Base-by-base conservation (phyloP, 441 rosid species). In the Populus tomentosa region DNA sequence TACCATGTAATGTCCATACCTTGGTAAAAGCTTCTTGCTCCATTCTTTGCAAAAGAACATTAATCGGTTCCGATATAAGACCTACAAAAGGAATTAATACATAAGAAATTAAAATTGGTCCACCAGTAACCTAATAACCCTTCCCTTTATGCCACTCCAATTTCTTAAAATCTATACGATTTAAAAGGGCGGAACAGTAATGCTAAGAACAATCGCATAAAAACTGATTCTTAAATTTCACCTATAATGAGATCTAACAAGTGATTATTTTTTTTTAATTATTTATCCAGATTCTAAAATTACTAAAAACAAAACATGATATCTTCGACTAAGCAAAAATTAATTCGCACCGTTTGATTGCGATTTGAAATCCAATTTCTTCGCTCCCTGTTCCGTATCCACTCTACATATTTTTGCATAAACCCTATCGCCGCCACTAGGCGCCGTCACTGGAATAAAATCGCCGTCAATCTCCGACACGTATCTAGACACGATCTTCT, bases 401-500 rank as follows among this genome's bases (percentile, higher is more conserved):
- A 82, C 76, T 80, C 92, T 78, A 77, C 86, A 86, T 46, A 97
- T 82, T 88, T 88, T 97, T 18, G 90, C 94, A 73, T 94, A 97
- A 85, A 97, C 95, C 89, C 97, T 89, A 46, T 93, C 93, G 28
- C 97, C 97, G 32, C 94, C 90, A 62, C 85, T 83, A 0, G 98
- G 97, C 13, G 93, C 97, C 4, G 98, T 97, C 67, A 97, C 87
- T 1, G 98, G 95, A 74, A 97, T 14, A 59, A 88, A 94, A 67
- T 90, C 97, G 10, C 99, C 98, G 24, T 94, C 91, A 33, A 97
- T 93, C 86, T 88, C 84, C 7, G 94, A 91, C 59, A 88, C 89
- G 64, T 84, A 94, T 83, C 93, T 91, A n/a, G 92, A 92, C 79
- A 92, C 69, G 50, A 82, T 74, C 69, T 74, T 84, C 87, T 86